A percentile compares a stretch with the other conserved stretches of the same genome.
Conservation (phyloP, 2,329 filamentous ascomycete genomes). For the Plenodomus tracheiphilus region DNA sequence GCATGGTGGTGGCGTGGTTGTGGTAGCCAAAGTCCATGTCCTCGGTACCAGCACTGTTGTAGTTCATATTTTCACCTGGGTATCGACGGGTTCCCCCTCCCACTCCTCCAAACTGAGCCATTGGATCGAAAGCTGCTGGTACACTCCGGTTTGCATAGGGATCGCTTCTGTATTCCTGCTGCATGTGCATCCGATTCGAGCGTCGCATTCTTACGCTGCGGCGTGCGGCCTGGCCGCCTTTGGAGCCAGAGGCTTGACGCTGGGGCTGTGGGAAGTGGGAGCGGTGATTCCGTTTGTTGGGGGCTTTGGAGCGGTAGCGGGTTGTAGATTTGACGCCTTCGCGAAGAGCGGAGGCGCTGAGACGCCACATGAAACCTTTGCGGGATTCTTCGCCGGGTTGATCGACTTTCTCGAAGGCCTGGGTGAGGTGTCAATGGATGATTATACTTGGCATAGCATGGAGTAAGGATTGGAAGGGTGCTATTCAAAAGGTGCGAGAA, state of each 20-base stretch:
- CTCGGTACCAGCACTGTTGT: no score
- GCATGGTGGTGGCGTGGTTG: not conserved
- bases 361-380: slow-evolving; percentile 75
- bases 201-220: slow-evolving; percentile 29
- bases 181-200: slow-evolving; percentile 16
- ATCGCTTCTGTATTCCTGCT: slow-evolving; percentile 20
- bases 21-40: slow-evolving; percentile 17
- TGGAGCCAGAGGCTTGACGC: slow-evolving; percentile 51
- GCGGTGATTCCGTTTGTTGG: slow-evolving; percentile 47
- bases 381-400: slow-evolving; percentile 57
- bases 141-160: slow-evolving; percentile 22
- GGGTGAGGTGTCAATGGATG: not conserved
- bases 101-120: not conserved
- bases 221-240: slow-evolving; percentile 50
- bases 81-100: no score
- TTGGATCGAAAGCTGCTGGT: slow-evolving; percentile 15
- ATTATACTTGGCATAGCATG: not conserved
- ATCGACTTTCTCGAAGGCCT: slow-evolving; percentile 62
- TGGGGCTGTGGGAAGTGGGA: slow-evolving; percentile 38
- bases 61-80: no score
- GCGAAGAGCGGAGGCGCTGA: slow-evolving; percentile 69
- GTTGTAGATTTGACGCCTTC: slow-evolving; percentile 86
- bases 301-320: slow-evolving; percentile 52
- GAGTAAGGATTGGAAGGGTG: not conserved
- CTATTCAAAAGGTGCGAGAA: slow-evolving; percentile 10